Percentiles rank a stretch among this genome's conserved stretches.
phyloP scores from a whole-genome alignment of 1,284 basidiomycete species.

The Melampsora occidentalis region DNA sequence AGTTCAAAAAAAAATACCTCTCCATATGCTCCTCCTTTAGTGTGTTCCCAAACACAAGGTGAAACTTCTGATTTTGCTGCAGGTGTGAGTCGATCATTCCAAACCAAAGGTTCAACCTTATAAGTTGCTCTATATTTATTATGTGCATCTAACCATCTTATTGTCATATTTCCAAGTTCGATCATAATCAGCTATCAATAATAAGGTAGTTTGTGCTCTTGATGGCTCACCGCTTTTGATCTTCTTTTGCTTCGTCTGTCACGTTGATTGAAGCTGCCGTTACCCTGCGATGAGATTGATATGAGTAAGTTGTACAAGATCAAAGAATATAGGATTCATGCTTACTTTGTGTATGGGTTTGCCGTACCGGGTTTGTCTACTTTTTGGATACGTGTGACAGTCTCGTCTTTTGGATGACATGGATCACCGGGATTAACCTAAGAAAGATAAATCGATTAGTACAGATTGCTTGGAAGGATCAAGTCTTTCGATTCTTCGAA shows the following conservation, averaged over 20 bases:
- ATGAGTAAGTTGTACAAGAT: no score
- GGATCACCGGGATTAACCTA: no score
- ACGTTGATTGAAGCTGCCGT: not conserved
- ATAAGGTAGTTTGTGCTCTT: not conserved
- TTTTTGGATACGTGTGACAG: no score
- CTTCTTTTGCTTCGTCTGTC: not conserved
- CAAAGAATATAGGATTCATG: no score
- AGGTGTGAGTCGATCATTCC: constrained; percentile 10
- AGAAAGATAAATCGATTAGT: no score
- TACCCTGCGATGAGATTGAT: no score
- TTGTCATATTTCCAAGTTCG: no score
- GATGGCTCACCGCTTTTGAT: not conserved
- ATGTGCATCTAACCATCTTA: constrained; percentile 31
- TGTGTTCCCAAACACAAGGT: constrained; percentile 31
- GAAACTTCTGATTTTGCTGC: constrained; percentile 15
- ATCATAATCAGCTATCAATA: not conserved
- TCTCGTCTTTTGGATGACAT: no score
- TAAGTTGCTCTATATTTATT: constrained; percentile 24
- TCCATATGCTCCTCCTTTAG: constrained; percentile 7
- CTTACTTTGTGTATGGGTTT: no score
- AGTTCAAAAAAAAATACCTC: constrained; percentile 10
- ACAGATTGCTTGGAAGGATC: no score
- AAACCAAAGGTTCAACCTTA: constrained; percentile 8
- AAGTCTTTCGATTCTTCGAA: no score
- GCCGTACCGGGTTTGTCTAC: no score